Evolutionary conservation across 208 protist genomes (phyloP).

Genomic region (Strigomonas oncopelti): DNA sequence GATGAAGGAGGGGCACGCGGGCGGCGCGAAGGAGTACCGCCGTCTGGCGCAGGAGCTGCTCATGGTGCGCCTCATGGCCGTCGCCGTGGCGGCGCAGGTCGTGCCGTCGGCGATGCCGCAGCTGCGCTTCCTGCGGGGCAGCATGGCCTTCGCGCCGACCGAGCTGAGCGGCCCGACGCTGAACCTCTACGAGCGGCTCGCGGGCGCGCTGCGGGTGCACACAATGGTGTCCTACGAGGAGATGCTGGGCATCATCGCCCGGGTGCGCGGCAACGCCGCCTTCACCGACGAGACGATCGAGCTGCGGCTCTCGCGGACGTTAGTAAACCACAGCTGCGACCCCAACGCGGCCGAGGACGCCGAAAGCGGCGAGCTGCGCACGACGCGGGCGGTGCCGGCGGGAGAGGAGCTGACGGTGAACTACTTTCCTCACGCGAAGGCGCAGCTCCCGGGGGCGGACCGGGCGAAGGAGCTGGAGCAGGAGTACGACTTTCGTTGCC

Average conservation of each 20-base stretch:
- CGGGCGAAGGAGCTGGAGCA: constrained; percentile 48
- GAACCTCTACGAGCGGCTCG: constrained; percentile 73
- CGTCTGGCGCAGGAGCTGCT: constrained; percentile 76
- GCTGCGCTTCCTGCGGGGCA: constrained; percentile 65
- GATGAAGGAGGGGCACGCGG: constrained; percentile 36
- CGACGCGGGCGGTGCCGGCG: constrained; percentile 37
- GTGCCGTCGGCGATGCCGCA: constrained; percentile 70
- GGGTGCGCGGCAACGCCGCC: constrained; percentile 74
- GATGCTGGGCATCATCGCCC: constrained; percentile 63
- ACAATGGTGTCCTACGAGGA: constrained; percentile 81
- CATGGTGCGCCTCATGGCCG: constrained; percentile 63
- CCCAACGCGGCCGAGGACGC: constrained; percentile 65
- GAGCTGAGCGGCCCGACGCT: constrained; percentile 50
- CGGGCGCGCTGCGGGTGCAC: constrained; percentile 45
- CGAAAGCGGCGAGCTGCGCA: constrained; percentile 40
- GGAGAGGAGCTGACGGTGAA: constrained; percentile 73
- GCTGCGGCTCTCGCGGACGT: constrained; percentile 59
- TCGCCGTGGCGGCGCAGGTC: constrained; percentile 39
- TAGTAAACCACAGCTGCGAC: constrained; percentile 85
- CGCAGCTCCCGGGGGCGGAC: constrained; percentile 37
- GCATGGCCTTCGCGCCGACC: constrained; percentile 59
- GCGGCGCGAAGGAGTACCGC: constrained; percentile 37
- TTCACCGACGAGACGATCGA: constrained; percentile 54
- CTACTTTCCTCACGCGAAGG: constrained; percentile 74
- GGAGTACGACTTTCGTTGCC: constrained; percentile 49